Base-by-base conservation (phyloP, 805 yeast genomes). In the Limtongia smithiae region DNA sequence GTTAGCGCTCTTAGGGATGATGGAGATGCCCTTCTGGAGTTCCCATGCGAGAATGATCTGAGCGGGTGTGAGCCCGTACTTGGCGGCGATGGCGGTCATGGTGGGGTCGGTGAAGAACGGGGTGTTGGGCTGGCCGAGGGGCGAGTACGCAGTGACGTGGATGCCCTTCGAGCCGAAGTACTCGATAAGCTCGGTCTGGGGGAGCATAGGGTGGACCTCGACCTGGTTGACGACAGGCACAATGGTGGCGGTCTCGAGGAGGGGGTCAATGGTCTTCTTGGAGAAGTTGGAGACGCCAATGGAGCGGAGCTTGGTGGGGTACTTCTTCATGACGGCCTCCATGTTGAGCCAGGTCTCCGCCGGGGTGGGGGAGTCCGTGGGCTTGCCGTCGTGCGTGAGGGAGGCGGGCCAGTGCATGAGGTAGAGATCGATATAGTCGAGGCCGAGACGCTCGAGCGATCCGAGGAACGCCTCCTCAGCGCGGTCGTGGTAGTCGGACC, bases 21-120 rank as follows among this genome's bases (percentile, higher is more conserved):
- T 79, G 34, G 85, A 83, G 49, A 85, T 62, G 49, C 75, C 76
- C 68, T 88, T 76, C 68, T 83, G 90, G 27, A 89, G 81, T 41
- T 88, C 85, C 93, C 93, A 85, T 73, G 90, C 79, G 57, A 85
- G 70, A 54, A 84, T 71, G 15, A 85, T 80, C 67, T 83, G 83
- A 48, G 77, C 81, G 0, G 78, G 72, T 3, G 75, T 63, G 8
- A 72, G 78, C 21, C 65, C 62, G 60, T 83, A 75, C 65, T 80
- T 80, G 28, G 28, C 28, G 9, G 87, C 85, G 36, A 85, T 65
- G 55, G 79, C 73, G 41, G 68, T 58, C n/a, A 85, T 73, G 25
- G 32, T 34, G 8, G 54, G 48, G 32, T 44, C 56, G 40, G 48
- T 47, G 36, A 46, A 44, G 37, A 80, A 71, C 12, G 86, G 85